Base-by-base conservation (phyloP, 352 stramenopile species). In the Phytopythium helicoides region DNA sequence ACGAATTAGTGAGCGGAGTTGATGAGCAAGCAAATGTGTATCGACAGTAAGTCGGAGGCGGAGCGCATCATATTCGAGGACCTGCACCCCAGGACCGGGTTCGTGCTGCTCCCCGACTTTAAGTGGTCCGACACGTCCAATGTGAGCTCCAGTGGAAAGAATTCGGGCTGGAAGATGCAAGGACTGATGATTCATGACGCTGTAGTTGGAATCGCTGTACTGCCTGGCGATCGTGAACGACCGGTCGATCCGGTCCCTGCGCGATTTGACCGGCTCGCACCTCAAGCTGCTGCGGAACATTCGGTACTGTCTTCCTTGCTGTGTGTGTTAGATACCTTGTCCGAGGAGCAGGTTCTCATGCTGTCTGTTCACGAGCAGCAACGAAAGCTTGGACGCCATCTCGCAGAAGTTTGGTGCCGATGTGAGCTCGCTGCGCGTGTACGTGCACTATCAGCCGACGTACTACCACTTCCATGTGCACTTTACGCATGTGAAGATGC, bases 401-500 rank as follows among this genome's bases (percentile, higher is more conserved):
- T 54, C 56, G 15, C 18, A 60, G 36, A 80, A 87, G 48, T 93
- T 89, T 46, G 68, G 69, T n/a, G 62, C 87, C 3, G 44, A 60
- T 0, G 47, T 55, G 21, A 92, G 68, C 52, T 76, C 70, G 12
- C 51, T 95, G 26, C 83, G 86, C 47, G 69, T 91, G 62, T 95
- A 93, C 57, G 75, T 95, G 55, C 86, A 95, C 69, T 95, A 95
- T 47, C 86, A 92, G 68, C 86, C 86, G 25, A 92, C 86, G 42
- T 95, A 95, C 58, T 95, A 95, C 53, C 86, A 95, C 56, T 73
- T 95, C 46, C 86, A 95, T 51, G 80, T 95, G 15, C 86, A 95
- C 47, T 94, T 95, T 44, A 87, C 77, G 23, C 86, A 95, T 56
- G 68, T 94, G 37, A 92, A 92, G 57, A 83, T 94, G 64, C 77